Conservation (phyloP, 1,284 basidiomycete species). For the Leccinum fallax region DNA sequence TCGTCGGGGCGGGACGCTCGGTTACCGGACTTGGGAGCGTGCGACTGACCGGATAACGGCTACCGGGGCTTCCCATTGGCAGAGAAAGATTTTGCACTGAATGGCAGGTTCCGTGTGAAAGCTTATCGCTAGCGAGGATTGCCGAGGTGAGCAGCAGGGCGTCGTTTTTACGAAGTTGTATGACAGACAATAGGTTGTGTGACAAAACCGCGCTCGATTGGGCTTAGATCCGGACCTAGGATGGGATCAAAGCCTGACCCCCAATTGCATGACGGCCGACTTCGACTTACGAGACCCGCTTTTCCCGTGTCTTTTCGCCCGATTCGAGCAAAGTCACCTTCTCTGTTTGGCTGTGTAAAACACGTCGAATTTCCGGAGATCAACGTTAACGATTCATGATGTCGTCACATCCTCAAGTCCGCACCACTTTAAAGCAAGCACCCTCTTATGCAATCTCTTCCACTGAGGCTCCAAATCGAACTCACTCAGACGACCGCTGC, state of each 20-base stretch:
- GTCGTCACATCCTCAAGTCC: conserved; percentile 24
- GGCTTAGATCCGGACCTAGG: conserved; percentile 18
- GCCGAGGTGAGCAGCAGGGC: background rate
- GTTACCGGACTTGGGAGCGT: conserved; percentile 23
- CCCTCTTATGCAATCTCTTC: conserved; percentile 7
- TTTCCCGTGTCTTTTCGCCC: conserved; percentile 39
- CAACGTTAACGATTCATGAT: conserved; percentile 32
- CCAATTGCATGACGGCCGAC: conserved; percentile 30
- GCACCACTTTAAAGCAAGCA: conserved; percentile 23
- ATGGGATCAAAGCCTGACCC: conserved; percentile 23
- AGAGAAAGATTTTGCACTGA: background rate
- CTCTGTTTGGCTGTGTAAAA: conserved; percentile 26
- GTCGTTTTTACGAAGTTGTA: background rate
- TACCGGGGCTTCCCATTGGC: conserved; percentile 20
- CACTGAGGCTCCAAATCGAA: conserved; percentile 6
- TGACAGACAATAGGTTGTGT: conserved; percentile 5
- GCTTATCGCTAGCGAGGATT: background rate
- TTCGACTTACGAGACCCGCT: conserved; percentile 41
- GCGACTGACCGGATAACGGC: conserved; percentile 27
- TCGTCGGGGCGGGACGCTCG: conserved; percentile 14
- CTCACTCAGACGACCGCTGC: background rate
- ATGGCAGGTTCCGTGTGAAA: background rate
- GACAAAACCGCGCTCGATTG: conserved; percentile 4
- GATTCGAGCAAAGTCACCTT: conserved; percentile 17
- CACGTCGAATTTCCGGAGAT: conserved; percentile 34